Base-by-base conservation (phyloP, 1,139 yeast genomes). In the Scheffersomyces insectosa region DNA sequence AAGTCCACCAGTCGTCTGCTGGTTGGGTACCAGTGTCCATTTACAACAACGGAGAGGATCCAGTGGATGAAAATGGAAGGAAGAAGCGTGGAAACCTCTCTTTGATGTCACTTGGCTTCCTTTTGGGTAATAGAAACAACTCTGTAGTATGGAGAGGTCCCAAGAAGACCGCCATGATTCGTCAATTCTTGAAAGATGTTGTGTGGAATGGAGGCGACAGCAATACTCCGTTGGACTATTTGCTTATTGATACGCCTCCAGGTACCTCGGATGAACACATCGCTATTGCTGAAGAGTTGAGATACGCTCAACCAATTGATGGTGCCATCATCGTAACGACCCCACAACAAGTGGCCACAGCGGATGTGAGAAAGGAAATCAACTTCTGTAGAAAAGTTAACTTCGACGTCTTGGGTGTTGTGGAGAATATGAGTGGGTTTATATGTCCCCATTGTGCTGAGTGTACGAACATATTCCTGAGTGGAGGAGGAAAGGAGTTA, bases 111-210 rank as follows among this genome's bases (percentile, higher is more conserved):
- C 68, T 95, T n/a, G 99, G 99, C 3, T 93, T 95, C 57, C 63
- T 95, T 37, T 65, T 93, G 8, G 85, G 86, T 13, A 83, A 88
- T 59, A 68, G 98, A 45, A 96, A 95, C 23, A 88, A 86, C 55
- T 83, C 96, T 15, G 95, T 95, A 28, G 97, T 93, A 7, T 95
- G 99, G 99, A 75, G 98, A 57, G 99, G 99, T 0, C 99, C 99
- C 2, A 90, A 91, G 64, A 95, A 95, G 62, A 91, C 98, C 0
- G 97, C 98, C 16, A 93, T 95, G 98, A 88, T 95, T 36, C 79
- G 93, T 44, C 99, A 95, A 64, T 91, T 95, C 59, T 72, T 95
- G 37, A 81, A 82, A 48, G 98, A 93, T 61, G 97, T 93, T 1
- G 80, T 81, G 14, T 95, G 99, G 99, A 55, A 53, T 37, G 65